These are phyloP conservation scores for Graphilbum ipis-grandicollis DNA, from an alignment of 2,329 filamentous ascomycete genomes.

Conservation along the genomic window DNA sequence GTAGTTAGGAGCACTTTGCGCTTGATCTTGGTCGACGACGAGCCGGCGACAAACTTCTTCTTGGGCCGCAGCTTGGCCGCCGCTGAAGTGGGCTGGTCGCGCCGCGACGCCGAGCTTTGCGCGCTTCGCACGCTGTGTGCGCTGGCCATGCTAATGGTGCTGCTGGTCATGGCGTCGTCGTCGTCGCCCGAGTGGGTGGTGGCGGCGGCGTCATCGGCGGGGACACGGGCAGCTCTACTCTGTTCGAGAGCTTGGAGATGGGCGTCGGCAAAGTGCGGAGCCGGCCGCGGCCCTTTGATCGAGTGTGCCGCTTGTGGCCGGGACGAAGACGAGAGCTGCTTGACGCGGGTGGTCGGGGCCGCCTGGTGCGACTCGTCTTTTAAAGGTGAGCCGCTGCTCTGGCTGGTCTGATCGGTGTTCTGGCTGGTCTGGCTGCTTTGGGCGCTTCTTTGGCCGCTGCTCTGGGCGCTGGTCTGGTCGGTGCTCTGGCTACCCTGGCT, in stretches of 20 bases:
- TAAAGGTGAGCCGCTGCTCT: background rate
- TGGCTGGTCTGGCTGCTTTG: background rate
- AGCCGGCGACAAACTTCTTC: conserved; percentile 24
- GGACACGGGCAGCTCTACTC: no score
- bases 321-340: conserved; percentile 21
- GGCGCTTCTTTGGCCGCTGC: no score
- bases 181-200: conserved; percentile 7
- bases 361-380: background rate
- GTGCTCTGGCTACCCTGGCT: no score
- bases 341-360: conserved; percentile 7
- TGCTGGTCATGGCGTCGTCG: conserved; percentile 2
- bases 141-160: conserved; percentile 1
- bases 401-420: background rate
- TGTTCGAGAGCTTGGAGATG: no score
- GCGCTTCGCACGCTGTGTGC: background rate
- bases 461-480: no score
- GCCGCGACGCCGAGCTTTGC: no score
- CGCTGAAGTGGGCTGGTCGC: no score
- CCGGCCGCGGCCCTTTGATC: conserved; percentile 33
- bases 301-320: no score
- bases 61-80: no score
- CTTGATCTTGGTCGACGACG: conserved; percentile 24
- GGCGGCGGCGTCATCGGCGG: conserved; percentile 9
- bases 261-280: conserved; percentile 45
- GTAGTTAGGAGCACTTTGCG: conserved; percentile 27